Base-by-base conservation (phyloP, 164 flowering plant genomes). In the Protea cynaroides region DNA sequence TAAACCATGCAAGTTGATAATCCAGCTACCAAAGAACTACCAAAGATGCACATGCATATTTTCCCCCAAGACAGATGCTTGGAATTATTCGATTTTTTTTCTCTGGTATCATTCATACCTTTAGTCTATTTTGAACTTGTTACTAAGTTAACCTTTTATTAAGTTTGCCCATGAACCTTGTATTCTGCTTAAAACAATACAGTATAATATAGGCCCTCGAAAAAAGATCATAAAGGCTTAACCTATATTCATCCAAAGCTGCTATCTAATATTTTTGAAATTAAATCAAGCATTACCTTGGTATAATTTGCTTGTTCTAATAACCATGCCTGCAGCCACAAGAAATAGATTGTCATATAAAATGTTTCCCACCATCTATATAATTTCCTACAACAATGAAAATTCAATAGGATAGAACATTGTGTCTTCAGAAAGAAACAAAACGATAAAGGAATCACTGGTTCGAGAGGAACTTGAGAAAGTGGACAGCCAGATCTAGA, bases 261-360 rank as follows among this genome's bases (percentile, higher is more conserved):
- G 25, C 49, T 23, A 11, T 25, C 34, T 12, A 55, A 0, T 13
- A 40, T 47, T 25, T 34, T 44, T 34, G 57, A 21, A 49, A 56
- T 23, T 54, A 59, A 62, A 13, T 34, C 6, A 63, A 56, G 46
- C n/a, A 3, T 76, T 83, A 91, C 96, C 96, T 89, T 78, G 62
- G 89, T 82, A 69, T 92, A 88, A 56, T 83, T 88, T 62, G 86
- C 90, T 76, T 71, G 74, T 70, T 92, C 98, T 63, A 89, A 72
- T 63, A 78, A 36, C 92, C 87, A 83, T 50, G 91, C 66, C 98
- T 92, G 91, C 63, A 81, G 70, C 17, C 25, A 67, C 56, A 74
- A 22, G 21, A 65, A 58, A 60, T 18, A 19, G 38, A 52, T 25
- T 38, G 11, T n/a, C 59, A 54, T 13, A 37, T 59, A 18, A 25